Evolutionary conservation across 257 asterid species (phyloP).

Genomic region (Solanum clarkiae): DNA sequence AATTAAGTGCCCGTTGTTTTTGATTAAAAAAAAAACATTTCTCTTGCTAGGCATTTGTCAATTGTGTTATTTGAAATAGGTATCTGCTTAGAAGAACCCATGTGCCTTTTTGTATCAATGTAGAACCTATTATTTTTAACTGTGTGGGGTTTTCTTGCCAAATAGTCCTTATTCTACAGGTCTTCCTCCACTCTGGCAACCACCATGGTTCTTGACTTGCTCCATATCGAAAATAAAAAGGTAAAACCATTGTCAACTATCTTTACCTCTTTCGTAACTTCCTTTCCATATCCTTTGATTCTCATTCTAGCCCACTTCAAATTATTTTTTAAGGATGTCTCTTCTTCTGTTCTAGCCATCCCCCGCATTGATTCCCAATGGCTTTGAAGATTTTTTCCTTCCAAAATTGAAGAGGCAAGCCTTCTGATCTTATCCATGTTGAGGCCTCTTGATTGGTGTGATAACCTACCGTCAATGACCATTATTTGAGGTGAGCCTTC

Average conservation of each 20-base stretch:
- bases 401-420: not conserved
- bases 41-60: too few species aligned
- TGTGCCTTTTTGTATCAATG: too few species aligned
- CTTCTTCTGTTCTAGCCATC: not conserved
- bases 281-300: not conserved
- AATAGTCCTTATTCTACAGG: too few species aligned
- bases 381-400: not conserved
- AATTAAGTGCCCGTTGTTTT: too few species aligned
- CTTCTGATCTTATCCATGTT: not conserved
- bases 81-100: too few species aligned
- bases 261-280: not conserved
- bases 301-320: not conserved
- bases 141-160: too few species aligned
- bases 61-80: too few species aligned
- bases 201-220: not conserved
- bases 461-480: not conserved
- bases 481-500: not conserved
- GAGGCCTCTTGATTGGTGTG: not conserved
- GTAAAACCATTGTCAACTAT: not conserved
- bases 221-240: not conserved
- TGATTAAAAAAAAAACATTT: too few species aligned
- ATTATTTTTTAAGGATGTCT: not conserved
- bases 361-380: not conserved
- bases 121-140: too few species aligned
- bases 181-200: rapidly evolving